phyloP scores from a whole-genome alignment of 192 early-diverging fungal genomes.

The Gaertneriomyces sp. region DNA sequence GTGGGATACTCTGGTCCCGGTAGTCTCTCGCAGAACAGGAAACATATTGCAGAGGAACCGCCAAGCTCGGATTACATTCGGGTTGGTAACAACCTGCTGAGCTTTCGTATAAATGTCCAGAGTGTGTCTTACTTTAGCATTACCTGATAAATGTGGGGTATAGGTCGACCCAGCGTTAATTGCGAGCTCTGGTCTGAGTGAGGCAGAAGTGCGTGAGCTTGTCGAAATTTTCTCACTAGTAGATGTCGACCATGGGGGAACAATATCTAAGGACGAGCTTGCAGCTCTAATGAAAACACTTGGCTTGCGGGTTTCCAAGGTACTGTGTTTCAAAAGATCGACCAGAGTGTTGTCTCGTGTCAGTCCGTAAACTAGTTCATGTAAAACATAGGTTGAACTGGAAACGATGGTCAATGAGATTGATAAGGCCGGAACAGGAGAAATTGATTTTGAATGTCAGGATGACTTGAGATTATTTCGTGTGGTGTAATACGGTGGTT shows the following conservation, averaged over 20 bases:
- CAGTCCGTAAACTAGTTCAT: neutral
- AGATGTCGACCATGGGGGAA: slow-evolving; percentile 56
- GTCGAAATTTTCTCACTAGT: slow-evolving; percentile 56
- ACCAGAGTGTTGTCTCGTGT: neutral
- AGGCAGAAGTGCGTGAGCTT: slow-evolving; percentile 46
- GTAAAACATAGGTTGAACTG: slow-evolving; percentile 32
- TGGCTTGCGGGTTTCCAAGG: slow-evolving; percentile 42
- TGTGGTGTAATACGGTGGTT: neutral
- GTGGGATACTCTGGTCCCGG: too few relatives aligned
- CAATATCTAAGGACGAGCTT: slow-evolving; percentile 49
- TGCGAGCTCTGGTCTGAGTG: slow-evolving; percentile 37
- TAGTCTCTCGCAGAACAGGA: neutral
- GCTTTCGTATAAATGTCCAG: neutral
- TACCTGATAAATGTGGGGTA: too few relatives aligned
- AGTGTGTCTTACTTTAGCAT: too few relatives aligned
- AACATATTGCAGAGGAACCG: slow-evolving; percentile 16
- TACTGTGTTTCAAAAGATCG: slow-evolving; percentile 1
- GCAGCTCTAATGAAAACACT: slow-evolving; percentile 53
- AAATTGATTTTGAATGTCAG: slow-evolving; percentile 57
- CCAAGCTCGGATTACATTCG: slow-evolving; percentile 25
- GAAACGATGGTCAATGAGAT: slow-evolving; percentile 55
- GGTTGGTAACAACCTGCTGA: neutral
- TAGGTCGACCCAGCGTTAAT: slow-evolving; percentile 40
- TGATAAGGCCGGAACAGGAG: slow-evolving; percentile 45
- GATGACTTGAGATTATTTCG: neutral